A percentile compares a stretch with the other conserved stretches of the same genome.
phyloP scores from a whole-genome alignment of 805 yeast genomes.

The Nakazawaea ernobii region DNA sequence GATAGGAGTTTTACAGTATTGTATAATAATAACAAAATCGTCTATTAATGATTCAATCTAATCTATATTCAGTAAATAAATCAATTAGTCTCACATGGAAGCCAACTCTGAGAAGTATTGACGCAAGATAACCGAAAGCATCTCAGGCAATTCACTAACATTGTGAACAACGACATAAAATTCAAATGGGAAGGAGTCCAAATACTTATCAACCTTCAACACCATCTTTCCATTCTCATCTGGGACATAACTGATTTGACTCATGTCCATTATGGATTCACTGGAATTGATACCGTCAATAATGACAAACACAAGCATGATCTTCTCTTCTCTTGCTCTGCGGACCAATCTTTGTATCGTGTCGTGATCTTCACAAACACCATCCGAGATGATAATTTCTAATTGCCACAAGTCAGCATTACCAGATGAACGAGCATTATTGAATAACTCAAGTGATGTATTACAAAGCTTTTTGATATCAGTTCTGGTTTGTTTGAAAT shows the following conservation, averaged over 20 bases:
- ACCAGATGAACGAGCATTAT: slow-evolving; percentile 39
- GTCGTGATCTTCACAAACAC: slow-evolving; percentile 94
- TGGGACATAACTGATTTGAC: slow-evolving; percentile 78
- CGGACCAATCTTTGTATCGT: slow-evolving; percentile 79
- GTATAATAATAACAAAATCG: not conserved
- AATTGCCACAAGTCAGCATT: slow-evolving; percentile 81
- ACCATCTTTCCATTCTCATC: slow-evolving; percentile 66
- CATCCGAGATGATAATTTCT: slow-evolving; percentile 90
- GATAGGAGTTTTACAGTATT: not conserved
- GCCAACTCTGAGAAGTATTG: slow-evolving; percentile 84
- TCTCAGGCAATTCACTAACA: slow-evolving; percentile 84
- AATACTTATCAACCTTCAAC: slow-evolving; percentile 73
- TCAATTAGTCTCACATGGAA: not conserved
- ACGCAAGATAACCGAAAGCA: slow-evolving; percentile 81
- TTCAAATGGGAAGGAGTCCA: slow-evolving; percentile 95
- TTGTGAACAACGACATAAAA: slow-evolving; percentile 91
- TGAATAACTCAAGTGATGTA: slow-evolving; percentile 69
- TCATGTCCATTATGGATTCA: slow-evolving; percentile 91
- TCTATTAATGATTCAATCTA: not conserved
- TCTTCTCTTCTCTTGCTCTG: slow-evolving; percentile 83
- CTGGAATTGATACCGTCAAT: slow-evolving; percentile 83
- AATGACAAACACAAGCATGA: slow-evolving; percentile 92
- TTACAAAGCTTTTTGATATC: slow-evolving; percentile 71
- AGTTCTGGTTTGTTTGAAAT: slow-evolving; percentile 83
- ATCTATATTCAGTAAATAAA: not conserved